Evolutionary conservation across 1,284 basidiomycete genomes (phyloP), one percentile per base, ranked within the genome.

Genomic region (Paramarasmius palmivorus): DNA sequence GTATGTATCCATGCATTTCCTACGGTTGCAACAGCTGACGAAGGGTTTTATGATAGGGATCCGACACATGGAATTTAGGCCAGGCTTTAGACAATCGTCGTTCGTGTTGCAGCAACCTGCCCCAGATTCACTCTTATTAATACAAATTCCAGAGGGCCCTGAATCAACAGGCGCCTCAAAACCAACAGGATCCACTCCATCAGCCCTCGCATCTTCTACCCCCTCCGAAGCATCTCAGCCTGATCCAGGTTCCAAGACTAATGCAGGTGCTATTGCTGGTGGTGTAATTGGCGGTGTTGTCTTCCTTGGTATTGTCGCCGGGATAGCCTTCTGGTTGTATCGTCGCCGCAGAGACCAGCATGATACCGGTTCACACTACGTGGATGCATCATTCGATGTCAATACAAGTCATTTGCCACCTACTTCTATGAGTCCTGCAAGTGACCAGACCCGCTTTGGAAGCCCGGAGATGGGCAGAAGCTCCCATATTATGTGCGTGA

Each of bases 261-360:
- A 73, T 49, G 68, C 69, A 47, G 74, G 74, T 12, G 71, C 75
- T 1, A 76, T 77, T 46, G 74, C 72, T n/a, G 75, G 75, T 45
- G 75, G 75, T 34, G 73, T 76, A 7, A 66, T 77, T 17, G 75
- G 74, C 12, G 75, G 73, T 19, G 54, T 76, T 9, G 66, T 71
- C 42, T 61, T 51, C 25, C 49, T 77, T 14, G 67, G 64, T 6
- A 57, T 52, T 2, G 52, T 46, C 4, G 44, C 44, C 26, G 12
- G 14, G 3, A 14, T 46, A 14, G 23, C 26, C n/a, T 46, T 46
- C 25, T 46, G 44, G 44, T 32, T 46, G 10, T 29, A 29, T 10
- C 44, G 44, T n/a, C 44, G 44, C 17, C 44, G 44, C 25, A 23
- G 17, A 17, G 15, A 9, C n/a, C 23, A 29, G 3, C 10, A 12